Conservation (phyloP, 129 eudicot species). For the Chrysanthemum makinoi region DNA sequence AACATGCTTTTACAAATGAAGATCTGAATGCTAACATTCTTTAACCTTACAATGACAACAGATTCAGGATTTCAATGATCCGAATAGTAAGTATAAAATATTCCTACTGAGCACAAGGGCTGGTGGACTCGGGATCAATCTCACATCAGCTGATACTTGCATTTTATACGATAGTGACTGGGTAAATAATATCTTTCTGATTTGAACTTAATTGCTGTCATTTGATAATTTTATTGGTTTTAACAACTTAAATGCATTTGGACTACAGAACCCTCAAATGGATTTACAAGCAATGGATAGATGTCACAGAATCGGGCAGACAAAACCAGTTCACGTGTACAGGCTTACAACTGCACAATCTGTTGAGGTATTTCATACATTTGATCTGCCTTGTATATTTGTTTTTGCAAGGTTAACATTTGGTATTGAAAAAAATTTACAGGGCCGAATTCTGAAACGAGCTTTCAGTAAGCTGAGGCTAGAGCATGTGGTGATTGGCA, state of each 20-base stretch:
- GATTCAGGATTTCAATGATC: slow-evolving; percentile 88
- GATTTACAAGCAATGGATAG: slow-evolving; percentile 99
- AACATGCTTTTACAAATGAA: background rate
- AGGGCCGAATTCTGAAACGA: slow-evolving; percentile 97
- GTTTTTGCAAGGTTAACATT: background rate
- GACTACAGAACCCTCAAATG: slow-evolving; percentile 94
- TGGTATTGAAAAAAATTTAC: slow-evolving; percentile 10
- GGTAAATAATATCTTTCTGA: slow-evolving; percentile 49
- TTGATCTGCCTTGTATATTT: background rate
- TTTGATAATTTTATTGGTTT: background rate
- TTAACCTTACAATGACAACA: slow-evolving; percentile 20
- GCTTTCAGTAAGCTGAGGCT: slow-evolving; percentile 95
- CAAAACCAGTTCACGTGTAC: slow-evolving; percentile 98
- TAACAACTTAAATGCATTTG: slow-evolving; percentile 21
- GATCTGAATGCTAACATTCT: background rate
- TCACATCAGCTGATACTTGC: slow-evolving; percentile 95
- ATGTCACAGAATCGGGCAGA: slow-evolving; percentile 97
- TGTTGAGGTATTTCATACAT: slow-evolving; percentile 51
- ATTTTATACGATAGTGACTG: slow-evolving; percentile 94
- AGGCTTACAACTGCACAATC: slow-evolving; percentile 97
- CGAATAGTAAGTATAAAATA: slow-evolving; percentile 51
- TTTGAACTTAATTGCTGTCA: background rate
- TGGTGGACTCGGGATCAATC: slow-evolving; percentile 98
- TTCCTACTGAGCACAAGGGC: slow-evolving; percentile 96
- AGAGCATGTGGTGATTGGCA: slow-evolving; percentile 98